phyloP scores from a whole-genome alignment of 2,329 filamentous ascomycete genomes.

The Cytospora mali region DNA sequence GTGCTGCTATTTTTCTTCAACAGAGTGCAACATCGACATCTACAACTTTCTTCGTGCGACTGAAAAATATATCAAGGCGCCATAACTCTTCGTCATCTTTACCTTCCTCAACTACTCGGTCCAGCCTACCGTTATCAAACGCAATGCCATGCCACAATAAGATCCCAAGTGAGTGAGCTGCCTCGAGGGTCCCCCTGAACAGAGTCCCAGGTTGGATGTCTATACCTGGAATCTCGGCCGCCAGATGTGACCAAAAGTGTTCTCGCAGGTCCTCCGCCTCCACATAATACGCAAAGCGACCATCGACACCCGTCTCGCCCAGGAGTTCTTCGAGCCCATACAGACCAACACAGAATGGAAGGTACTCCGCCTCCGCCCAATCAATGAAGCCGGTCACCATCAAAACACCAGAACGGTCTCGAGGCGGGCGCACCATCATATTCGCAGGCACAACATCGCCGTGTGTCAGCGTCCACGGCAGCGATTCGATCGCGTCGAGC shows the following conservation, averaged over 20 bases:
- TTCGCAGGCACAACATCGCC: conserved; percentile 63
- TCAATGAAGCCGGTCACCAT: conserved; percentile 58
- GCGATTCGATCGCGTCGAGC: conserved; percentile 41
- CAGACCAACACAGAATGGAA: conserved; percentile 62
- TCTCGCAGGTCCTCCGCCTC: conserved; percentile 46
- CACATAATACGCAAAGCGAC: conserved; percentile 48
- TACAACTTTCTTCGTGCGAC: neutral
- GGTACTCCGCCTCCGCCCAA: conserved; percentile 64
- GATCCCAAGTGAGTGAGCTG: conserved; percentile 55
- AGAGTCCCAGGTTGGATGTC: conserved; percentile 1
- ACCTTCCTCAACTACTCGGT: conserved; percentile 57
- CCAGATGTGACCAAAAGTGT: conserved; percentile 53
- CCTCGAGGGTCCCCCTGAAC: conserved; percentile 38
- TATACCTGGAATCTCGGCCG: conserved; percentile 40
- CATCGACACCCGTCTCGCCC: conserved; percentile 43
- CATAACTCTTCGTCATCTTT: conserved; percentile 56
- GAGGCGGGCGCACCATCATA: conserved; percentile 49
- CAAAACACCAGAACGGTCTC: neutral
- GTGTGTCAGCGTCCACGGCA: conserved; percentile 62
- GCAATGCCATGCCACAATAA: conserved; percentile 66
- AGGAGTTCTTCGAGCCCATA: conserved; percentile 65
- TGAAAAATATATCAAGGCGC: conserved; percentile 46
- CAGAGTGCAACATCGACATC: neutral
- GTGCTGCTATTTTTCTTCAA: neutral
- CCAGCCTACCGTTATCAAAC: conserved; percentile 61